Evolutionary conservation across 1,284 basidiomycete species (phyloP).

Genomic region (Psilocybe mexicana): DNA sequence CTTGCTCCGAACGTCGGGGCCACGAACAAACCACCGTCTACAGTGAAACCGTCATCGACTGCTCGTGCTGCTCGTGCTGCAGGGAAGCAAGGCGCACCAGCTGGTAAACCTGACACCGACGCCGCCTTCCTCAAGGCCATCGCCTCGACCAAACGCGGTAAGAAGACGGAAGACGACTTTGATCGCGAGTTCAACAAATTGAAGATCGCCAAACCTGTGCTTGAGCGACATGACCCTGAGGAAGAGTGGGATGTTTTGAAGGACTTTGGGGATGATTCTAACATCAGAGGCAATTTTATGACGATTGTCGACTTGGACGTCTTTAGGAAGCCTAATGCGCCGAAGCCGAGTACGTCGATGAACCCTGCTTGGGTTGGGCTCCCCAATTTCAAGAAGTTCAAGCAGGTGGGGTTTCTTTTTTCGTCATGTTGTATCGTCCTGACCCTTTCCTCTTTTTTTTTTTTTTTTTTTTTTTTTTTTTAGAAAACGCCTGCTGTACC

Average conservation of each 20-base stretch:
- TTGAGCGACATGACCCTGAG: constrained; percentile 41
- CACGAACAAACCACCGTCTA: constrained; percentile 25
- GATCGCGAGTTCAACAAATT: constrained; percentile 86
- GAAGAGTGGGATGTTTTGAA: constrained; percentile 67
- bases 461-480: constrained; percentile 18
- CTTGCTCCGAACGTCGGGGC: background rate
- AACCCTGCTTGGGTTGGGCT: constrained; percentile 49
- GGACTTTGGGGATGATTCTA: constrained; percentile 70
- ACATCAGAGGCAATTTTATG: constrained; percentile 83
- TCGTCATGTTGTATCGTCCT: constrained; percentile 7
- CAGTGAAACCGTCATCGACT: constrained; percentile 5
- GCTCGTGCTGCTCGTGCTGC: constrained; percentile 12
- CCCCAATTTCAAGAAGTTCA: constrained; percentile 88
- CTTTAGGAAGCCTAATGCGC: constrained; percentile 32
- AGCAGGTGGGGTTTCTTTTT: constrained; percentile 53
- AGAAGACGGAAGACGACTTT: constrained; percentile 70
- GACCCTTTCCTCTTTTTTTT: constrained; percentile 7
- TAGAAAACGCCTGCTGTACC: constrained; percentile 29
- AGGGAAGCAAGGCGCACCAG: constrained; percentile 32
- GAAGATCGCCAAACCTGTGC: constrained; percentile 70
- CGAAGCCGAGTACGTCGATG: constrained; percentile 15
- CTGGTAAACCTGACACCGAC: constrained; percentile 64
- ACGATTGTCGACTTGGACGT: constrained; percentile 74
- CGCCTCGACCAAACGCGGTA: constrained; percentile 72
- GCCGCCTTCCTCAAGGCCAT: constrained; percentile 69